Evolutionary conservation across 1,284 basidiomycete species (phyloP).

Genomic region (Pseudozyma tsukubaensis): DNA sequence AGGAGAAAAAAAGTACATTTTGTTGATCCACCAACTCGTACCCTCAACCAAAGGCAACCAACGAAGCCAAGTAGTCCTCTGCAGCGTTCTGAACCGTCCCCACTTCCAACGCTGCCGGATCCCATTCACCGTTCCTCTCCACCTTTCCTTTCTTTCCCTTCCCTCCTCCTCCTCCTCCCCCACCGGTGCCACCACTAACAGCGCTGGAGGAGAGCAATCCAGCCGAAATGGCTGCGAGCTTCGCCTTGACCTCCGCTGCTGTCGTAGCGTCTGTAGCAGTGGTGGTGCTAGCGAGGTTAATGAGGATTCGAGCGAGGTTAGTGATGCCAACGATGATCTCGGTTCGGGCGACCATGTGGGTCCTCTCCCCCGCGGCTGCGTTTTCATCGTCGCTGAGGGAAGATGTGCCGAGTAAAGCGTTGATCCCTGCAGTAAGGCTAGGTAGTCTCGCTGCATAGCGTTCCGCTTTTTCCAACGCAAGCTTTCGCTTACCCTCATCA

Average conservation of each 20-base stretch:
- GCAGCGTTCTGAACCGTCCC: constrained; percentile 42
- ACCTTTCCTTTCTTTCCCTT: constrained; percentile 3
- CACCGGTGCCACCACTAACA: constrained; percentile 8
- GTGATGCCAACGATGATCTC: constrained; percentile 79
- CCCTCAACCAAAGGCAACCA: constrained; percentile 30
- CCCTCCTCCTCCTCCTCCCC: background rate
- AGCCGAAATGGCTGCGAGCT: constrained; percentile 16
- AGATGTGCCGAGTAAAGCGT: constrained; percentile 53
- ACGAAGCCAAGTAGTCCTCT: constrained; percentile 37
- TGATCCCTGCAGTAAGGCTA: constrained; percentile 71
- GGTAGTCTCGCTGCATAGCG: constrained; percentile 75
- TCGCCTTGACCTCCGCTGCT: background rate
- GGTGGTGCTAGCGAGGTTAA: constrained; percentile 20
- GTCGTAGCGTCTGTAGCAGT: background rate
- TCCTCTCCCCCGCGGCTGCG: constrained; percentile 70
- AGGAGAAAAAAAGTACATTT: background rate
- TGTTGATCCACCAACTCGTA: background rate
- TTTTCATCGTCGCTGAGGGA: constrained; percentile 5
- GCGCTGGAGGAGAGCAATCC: constrained; percentile 14
- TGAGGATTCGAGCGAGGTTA: constrained; percentile 32
- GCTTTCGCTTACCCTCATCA: constrained; percentile 25
- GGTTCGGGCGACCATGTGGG: constrained; percentile 77
- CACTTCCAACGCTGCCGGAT: constrained; percentile 40
- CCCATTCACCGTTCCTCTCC: constrained; percentile 21
- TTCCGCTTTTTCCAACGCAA: constrained; percentile 40